Base-by-base conservation (phyloP, 768 basidiomycete species). In the Boletus fagicola region DNA sequence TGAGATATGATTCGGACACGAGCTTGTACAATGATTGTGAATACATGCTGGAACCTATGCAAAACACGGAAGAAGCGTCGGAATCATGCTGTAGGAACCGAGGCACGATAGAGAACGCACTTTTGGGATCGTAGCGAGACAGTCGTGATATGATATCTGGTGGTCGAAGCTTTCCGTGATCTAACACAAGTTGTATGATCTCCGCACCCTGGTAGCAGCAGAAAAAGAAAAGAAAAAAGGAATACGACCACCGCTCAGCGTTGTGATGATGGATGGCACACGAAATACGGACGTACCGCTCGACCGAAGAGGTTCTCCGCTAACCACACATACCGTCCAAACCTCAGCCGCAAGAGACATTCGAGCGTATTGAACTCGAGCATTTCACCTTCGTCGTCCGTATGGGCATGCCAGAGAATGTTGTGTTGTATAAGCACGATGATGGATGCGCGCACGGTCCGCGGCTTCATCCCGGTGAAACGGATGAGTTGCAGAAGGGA, bases 391-490 rank as follows among this genome's bases (percentile, higher is more conserved):
- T 85, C 87, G n/a, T 85, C 84, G 10, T 86, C 85, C 6, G 80
- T 80, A 39, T 81, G 80, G 10, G 87, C 82, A 67, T 94, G 91
- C 90, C 93, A 94, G 44, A 95, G 77, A 44, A 97, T 73, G 72
- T 97, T 94, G 69, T 98, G 95, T 68, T 98, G 95, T 18, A 95
- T 80, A 52, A 98, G 81, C 45, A 88, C 82, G 45, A 97, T 76
- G 20, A 95, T 75, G 20, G 84, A 80, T 28, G 86, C 85, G 52
- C 88, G 84, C 15, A 87, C 81, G 1, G 80, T 84, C 26, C 86
- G 83, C 11, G 85, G 80, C 64, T 84, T 88, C 28, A 92, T 72
- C 30, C 75, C 77, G 1, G 92, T 83, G 66, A 85, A 85, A 33
- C 88, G 86, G 35, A 86, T 76, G 49, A 96, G 68, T 62, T 89